Percentiles rank a stretch among this genome's conserved stretches.
Conservation (phyloP, 306 rosid genomes). For the Cicer pinnatifidum region DNA sequence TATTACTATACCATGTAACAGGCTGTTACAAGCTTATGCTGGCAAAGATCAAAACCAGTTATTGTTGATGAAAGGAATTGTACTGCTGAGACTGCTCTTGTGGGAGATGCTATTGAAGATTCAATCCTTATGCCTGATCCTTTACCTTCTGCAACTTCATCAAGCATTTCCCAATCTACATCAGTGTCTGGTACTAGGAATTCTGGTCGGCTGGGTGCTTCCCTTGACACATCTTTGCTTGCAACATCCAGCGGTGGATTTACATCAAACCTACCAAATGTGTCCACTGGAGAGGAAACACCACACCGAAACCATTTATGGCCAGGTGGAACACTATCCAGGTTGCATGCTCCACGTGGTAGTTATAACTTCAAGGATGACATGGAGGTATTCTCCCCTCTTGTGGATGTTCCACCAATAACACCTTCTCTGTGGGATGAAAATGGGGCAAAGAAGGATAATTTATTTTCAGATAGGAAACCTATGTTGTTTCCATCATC, state of each 20-base stretch:
- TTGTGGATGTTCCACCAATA: conserved; percentile 96
- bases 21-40: conserved; percentile 96
- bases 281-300: conserved; percentile 71
- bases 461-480: conserved; percentile 70
- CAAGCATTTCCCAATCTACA: conserved; percentile 63
- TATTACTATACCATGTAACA: conserved; percentile 54
- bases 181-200: conserved; percentile 65
- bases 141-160: conserved; percentile 81
- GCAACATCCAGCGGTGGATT: conserved; percentile 57
- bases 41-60: conserved; percentile 99
- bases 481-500: conserved; percentile 81
- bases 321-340: conserved; percentile 77
- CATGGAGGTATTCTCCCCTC: conserved; percentile 98
- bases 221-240: conserved; percentile 61
- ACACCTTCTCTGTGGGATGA: conserved; percentile 93
- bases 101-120: conserved; percentile 91
- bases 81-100: conserved; percentile 77
- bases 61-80: conserved; percentile 78
- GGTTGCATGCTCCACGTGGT: conserved; percentile 81
- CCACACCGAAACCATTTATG: conserved; percentile 76
- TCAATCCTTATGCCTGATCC: conserved; percentile 99
- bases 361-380: conserved; percentile 92
- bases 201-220: conserved; percentile 66
- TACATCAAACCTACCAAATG: conserved; percentile 57
- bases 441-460: conserved; percentile 73